These are phyloP conservation scores for Auxenochlorella protothecoides DNA, from an alignment of 139 green algal genomes.

Conservation along the genomic window DNA sequence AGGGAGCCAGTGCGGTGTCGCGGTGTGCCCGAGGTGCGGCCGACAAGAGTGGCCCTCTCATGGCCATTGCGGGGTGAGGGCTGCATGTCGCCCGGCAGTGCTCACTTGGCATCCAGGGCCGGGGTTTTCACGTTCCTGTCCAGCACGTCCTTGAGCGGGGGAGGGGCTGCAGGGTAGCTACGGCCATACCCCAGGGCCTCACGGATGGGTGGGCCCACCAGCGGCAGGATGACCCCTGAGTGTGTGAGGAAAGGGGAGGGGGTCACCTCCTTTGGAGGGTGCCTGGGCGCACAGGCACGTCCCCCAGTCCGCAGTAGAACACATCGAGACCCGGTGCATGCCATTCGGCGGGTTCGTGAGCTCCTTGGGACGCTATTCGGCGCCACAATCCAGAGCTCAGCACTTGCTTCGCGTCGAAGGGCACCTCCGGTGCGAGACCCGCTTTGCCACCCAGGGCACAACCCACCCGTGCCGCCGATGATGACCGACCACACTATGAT, in stretches of 20 bases:
- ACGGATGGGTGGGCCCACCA: conserved; percentile 38
- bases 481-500: conserved; percentile 44
- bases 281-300: too few species aligned
- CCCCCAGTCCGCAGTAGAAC: background rate
- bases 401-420: background rate
- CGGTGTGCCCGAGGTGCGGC: too few species aligned
- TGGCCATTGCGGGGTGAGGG: background rate
- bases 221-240: conserved; percentile 30
- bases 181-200: conserved; percentile 22
- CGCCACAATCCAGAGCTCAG: too few species aligned
- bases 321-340: background rate
- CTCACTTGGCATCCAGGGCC: background rate
- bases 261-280: too few species aligned
- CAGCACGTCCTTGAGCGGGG: conserved; percentile 9
- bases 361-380: too few species aligned
- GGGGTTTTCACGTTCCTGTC: background rate
- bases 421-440: background rate
- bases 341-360: too few species aligned
- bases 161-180: conserved; percentile 9
- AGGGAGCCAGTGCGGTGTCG: too few species aligned
- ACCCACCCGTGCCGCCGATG: conserved; percentile 29
- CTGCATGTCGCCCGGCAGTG: background rate
- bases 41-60: background rate
- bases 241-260: background rate
- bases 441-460: background rate